phyloP scores from a whole-genome alignment of 352 stramenopile genomes.

The Saprolegnia diclina region DNA sequence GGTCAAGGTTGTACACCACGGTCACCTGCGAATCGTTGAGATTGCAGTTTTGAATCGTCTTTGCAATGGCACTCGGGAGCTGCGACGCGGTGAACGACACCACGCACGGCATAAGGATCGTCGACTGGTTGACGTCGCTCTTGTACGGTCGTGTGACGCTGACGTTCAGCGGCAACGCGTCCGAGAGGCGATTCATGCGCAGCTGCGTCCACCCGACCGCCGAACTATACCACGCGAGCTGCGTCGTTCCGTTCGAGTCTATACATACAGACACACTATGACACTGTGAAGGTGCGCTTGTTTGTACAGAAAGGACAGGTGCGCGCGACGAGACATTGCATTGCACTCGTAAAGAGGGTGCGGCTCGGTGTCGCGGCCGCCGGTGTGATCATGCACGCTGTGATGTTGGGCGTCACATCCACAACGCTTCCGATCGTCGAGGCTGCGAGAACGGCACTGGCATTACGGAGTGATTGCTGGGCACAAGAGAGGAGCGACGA shows the following conservation, averaged over 20 bases:
- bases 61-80: background rate
- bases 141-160: slow-evolving; percentile 4
- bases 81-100: background rate
- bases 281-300: no score
- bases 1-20: background rate
- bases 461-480: background rate
- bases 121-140: background rate
- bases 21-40: slow-evolving; percentile 5
- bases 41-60: slow-evolving; percentile 3
- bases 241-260: background rate
- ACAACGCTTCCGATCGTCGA: background rate
- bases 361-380: slow-evolving; percentile 1
- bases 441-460: background rate
- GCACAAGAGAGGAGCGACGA: background rate
- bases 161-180: background rate
- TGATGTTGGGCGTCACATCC: slow-evolving; percentile 2
- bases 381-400: background rate
- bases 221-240: background rate
- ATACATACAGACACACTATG: background rate
- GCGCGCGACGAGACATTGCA: slow-evolving; percentile 9
- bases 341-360: background rate
- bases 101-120: background rate
- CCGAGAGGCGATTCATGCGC: slow-evolving; percentile 3
- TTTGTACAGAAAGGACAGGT: slow-evolving; percentile 19
- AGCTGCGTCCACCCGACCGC: slow-evolving; percentile 1